Base-by-base conservation (phyloP, 371 early-diverging fungal species). In the Mortierella sp. region DNA sequence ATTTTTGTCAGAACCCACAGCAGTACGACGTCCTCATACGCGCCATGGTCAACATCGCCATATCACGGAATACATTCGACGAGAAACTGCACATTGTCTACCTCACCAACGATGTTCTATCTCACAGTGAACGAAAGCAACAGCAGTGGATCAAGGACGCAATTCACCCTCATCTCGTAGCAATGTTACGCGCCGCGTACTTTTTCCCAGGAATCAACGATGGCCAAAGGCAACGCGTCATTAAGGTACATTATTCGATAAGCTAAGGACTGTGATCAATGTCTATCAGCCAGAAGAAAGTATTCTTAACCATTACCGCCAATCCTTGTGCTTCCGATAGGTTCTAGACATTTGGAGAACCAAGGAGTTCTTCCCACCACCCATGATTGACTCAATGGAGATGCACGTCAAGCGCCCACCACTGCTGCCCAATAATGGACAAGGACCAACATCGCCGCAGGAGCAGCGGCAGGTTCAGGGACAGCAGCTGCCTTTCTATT, bases 71-170 rank as follows among this genome's bases (percentile, higher is more conserved):
- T 11, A 82, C 87, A n/a, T 92, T 91, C 79, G 75, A 87, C n/a
- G 92, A 93, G 40, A 88, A 90, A 73, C 74, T 93, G 13, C 92
- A 93, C 57, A 77, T 93, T 50, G 76, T 93, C 31, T 93, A 93
- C 71, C 83, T 93, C 19, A 73, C 90, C 28, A 93, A 93, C 75
- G 93, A 93, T 77, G 78, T 93, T 16, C 80, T 93, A 34, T 92
- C 89, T 70, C 93, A 93, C 80, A 88, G 93, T 74, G 87, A 89
- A 19, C 90, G 93, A 46, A 89, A 87, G 43, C 90, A 92, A 21
- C 73, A 88, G 43, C 69, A 50, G 31, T 93, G 93, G 93, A 90
- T 93, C 78, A 90, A 88, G 48, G 89, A 91, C 24, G 89, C 91
- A 6, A 79, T 93, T 26, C 75, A 89, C 37, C 92, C 91, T 2